phyloP scores from a whole-genome alignment of 805 yeast species.

The Kluyveromyces lactis region DNA sequence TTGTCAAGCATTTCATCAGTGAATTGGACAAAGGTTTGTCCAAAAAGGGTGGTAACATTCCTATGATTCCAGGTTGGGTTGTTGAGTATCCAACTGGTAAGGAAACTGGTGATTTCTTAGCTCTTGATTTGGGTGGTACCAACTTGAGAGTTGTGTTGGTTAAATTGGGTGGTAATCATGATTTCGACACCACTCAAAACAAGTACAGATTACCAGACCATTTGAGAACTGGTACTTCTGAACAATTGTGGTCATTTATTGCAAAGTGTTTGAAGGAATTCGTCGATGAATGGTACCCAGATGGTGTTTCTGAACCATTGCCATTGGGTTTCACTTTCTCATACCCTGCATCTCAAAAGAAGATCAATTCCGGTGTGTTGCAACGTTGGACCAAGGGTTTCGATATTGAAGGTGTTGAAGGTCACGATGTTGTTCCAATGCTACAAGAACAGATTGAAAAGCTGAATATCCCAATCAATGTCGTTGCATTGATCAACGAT shows the following conservation, averaged over 20 bases:
- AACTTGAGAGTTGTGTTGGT: slow-evolving; percentile 89
- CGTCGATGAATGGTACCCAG: slow-evolving; percentile 57
- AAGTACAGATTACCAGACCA: slow-evolving; percentile 72
- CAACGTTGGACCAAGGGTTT: slow-evolving; percentile 98
- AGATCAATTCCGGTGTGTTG: slow-evolving; percentile 76
- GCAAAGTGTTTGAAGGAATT: slow-evolving; percentile 73
- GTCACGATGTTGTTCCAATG: slow-evolving; percentile 89
- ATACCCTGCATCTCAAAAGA: slow-evolving; percentile 78
- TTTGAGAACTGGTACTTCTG: slow-evolving; percentile 72
- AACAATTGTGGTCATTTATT: slow-evolving; percentile 76
- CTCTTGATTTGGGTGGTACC: slow-evolving; percentile 96
- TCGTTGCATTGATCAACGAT: slow-evolving; percentile 90
- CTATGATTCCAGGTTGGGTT: slow-evolving; percentile 98
- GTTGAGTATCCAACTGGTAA: slow-evolving; percentile 87
- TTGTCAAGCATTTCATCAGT: slow-evolving; percentile 65
- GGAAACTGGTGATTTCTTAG: slow-evolving; percentile 83
- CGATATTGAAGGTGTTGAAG: slow-evolving; percentile 89
- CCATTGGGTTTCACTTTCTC: slow-evolving; percentile 95
- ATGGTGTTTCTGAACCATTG: slow-evolving; percentile 50
- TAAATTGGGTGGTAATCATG: slow-evolving; percentile 70
- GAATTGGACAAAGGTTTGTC: slow-evolving; percentile 81
- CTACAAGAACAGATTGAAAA: slow-evolving; percentile 65
- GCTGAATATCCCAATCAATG: slow-evolving; percentile 65
- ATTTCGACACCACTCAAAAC: slow-evolving; percentile 79
- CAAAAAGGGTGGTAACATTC: slow-evolving; percentile 73